phyloP scores from a whole-genome alignment of 345 rosid species.

The Orychophragmus violaceus region DNA sequence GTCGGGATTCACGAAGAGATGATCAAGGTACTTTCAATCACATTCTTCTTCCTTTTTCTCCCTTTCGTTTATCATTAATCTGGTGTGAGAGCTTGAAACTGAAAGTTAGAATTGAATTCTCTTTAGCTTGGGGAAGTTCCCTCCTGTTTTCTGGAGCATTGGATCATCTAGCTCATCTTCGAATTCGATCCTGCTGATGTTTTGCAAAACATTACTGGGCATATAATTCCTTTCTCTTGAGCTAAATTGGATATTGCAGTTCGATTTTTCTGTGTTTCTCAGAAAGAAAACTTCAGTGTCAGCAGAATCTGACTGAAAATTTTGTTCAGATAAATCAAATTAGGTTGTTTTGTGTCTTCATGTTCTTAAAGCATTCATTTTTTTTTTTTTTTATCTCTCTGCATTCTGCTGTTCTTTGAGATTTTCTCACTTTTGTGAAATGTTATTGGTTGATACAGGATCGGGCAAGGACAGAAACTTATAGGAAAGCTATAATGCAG shows the following conservation, averaged over 20 bases:
- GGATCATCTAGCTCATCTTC: not conserved
- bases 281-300: not conserved
- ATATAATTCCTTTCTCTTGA: not conserved
- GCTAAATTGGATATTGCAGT: not conserved
- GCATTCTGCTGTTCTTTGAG: not conserved
- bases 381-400: no score
- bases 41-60: not conserved
- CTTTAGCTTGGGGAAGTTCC: not conserved
- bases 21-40: conserved; percentile 52
- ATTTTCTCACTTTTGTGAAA: conserved; percentile 18
- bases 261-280: not conserved
- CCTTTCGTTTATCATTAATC: not conserved
- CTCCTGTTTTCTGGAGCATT: not conserved
- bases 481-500: conserved; percentile 74
- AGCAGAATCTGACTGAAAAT: not conserved
- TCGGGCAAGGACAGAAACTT: conserved; percentile 69
- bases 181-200: not conserved
- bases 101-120: not conserved
- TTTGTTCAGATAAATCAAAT: not conserved
- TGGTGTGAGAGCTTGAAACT: not conserved
- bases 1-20: conserved; percentile 92
- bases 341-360: conserved; percentile 3
- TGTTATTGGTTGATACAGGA: conserved; percentile 42
- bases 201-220: not conserved
- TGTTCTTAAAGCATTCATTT: not conserved